Evolutionary conservation across 1,139 yeast species (phyloP).

Genomic region (Yarrowia galli): DNA sequence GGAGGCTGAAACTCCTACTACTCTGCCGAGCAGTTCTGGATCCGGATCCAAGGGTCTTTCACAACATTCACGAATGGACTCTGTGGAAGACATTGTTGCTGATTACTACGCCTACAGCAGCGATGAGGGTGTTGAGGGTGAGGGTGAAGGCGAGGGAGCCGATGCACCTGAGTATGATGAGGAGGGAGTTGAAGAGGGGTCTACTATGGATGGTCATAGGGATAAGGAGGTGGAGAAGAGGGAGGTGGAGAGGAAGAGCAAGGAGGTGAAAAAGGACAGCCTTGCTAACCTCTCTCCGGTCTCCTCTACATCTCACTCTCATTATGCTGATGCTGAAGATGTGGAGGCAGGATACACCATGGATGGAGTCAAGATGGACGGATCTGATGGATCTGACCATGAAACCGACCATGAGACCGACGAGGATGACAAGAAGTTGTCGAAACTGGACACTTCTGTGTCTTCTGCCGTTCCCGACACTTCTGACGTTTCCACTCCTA

Average conservation of each 20-base stretch:
- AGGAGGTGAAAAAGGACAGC: not conserved
- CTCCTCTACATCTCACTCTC: not conserved
- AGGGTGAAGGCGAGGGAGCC: not conserved
- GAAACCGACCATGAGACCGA: conserved; percentile 17
- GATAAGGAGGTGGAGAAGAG: not conserved
- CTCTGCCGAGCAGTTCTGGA: conserved; percentile 3
- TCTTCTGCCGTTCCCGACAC: conserved; percentile 6
- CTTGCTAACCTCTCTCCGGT: not conserved
- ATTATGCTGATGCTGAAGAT: conserved; percentile 31
- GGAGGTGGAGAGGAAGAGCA: not conserved
- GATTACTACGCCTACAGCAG: conserved; percentile 41
- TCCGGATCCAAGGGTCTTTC: not conserved
- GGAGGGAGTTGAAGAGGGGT: conserved; percentile 24
- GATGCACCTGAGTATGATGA: conserved; percentile 32
- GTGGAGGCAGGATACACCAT: conserved; percentile 35
- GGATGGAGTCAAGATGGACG: conserved; percentile 24
- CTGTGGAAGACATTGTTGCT: conserved; percentile 37
- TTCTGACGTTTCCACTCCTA: conserved; percentile 4
- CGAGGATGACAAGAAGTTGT: conserved; percentile 7
- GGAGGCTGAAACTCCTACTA: not conserved
- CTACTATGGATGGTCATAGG: conserved; percentile 39
- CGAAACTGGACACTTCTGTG: not conserved
- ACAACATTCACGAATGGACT: conserved; percentile 1
- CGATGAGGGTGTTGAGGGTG: conserved; percentile 30
- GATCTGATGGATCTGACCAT: conserved; percentile 8